Percentiles rank a stretch among this genome's conserved stretches.
phyloP scores from a whole-genome alignment of 495 filamentous ascomycete genomes.

The Hypoxylon crocopeplum region DNA sequence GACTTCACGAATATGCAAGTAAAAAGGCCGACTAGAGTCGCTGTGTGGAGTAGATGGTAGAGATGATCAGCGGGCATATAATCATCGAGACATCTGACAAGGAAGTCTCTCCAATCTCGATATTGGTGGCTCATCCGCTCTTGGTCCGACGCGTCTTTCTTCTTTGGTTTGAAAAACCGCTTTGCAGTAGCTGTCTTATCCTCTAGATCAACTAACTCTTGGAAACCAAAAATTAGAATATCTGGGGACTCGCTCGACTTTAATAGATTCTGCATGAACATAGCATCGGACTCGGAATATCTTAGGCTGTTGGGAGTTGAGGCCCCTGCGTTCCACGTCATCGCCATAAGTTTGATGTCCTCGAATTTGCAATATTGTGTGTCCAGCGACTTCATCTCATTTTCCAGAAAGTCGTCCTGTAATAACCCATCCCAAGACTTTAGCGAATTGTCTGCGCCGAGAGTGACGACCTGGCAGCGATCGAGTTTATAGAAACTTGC shows the following conservation, averaged over 20 bases:
- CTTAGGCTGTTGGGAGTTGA: conserved; percentile 82
- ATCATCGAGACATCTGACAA: conserved; percentile 80
- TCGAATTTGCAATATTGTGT: conserved; percentile 83
- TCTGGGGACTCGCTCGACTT: conserved; percentile 77
- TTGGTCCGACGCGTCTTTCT: conserved; percentile 88
- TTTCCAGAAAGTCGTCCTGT: conserved; percentile 91
- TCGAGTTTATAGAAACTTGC: conserved; percentile 89
- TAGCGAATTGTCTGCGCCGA: conserved; percentile 86
- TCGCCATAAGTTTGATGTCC: conserved; percentile 74
- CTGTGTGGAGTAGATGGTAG: conserved; percentile 85
- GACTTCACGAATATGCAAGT: conserved; percentile 93
- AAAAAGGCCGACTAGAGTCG: conserved; percentile 91
- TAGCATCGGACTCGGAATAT: conserved; percentile 66
- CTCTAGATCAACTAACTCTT: conserved; percentile 95
- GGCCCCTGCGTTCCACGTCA: conserved; percentile 98
- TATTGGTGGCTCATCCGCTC: conserved; percentile 98
- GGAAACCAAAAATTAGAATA: conserved; percentile 94
- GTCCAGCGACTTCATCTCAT: conserved; percentile 83
- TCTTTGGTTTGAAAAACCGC: conserved; percentile 78
- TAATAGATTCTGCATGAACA: conserved; percentile 79
- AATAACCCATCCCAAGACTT: conserved; percentile 93
- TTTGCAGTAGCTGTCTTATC: conserved; percentile 98
- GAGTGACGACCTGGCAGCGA: conserved; percentile 82
- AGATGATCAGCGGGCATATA: conserved; percentile 78
- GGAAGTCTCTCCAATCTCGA: conserved; percentile 90